Evolutionary conservation across 768 basidiomycete genomes (phyloP).

Genomic region (Suillus fuscotomentosus): DNA sequence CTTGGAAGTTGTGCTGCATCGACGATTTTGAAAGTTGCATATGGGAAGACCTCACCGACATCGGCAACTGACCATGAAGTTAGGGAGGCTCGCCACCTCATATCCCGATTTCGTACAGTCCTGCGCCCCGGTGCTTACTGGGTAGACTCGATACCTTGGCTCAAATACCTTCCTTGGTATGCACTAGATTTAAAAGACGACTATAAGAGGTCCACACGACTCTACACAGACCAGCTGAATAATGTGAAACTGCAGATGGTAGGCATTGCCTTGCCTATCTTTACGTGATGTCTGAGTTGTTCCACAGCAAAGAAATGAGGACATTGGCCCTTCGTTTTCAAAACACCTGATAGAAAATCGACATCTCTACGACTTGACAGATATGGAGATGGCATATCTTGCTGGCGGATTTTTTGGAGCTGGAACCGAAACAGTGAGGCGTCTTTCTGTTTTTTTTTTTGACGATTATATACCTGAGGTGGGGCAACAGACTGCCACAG

Average conservation of each 20-base stretch:
- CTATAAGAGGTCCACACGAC: background rate
- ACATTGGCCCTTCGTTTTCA: background rate
- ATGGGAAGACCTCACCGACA: background rate
- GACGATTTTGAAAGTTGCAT: background rate
- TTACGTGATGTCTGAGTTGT: background rate
- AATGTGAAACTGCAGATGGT: background rate
- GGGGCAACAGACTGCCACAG: slow-evolving; percentile 39
- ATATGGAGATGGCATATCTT: slow-evolving; percentile 51
- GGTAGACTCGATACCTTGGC: background rate
- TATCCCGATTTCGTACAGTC: background rate
- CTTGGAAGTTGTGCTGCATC: background rate
- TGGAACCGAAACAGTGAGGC: slow-evolving; percentile 46
- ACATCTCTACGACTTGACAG: slow-evolving; percentile 7
- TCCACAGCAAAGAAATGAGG: background rate
- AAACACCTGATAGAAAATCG: background rate
- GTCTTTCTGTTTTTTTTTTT: background rate
- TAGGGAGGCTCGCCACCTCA: background rate
- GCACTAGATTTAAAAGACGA: background rate
- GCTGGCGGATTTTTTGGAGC: slow-evolving; percentile 59
- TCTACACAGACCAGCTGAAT: background rate
- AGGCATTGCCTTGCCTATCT: background rate
- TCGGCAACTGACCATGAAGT: background rate
- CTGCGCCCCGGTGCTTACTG: background rate
- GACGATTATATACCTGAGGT: background rate
- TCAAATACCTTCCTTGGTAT: background rate